Conservation (phyloP, 208 protist species). For the Leishmania martiniquensis region DNA sequence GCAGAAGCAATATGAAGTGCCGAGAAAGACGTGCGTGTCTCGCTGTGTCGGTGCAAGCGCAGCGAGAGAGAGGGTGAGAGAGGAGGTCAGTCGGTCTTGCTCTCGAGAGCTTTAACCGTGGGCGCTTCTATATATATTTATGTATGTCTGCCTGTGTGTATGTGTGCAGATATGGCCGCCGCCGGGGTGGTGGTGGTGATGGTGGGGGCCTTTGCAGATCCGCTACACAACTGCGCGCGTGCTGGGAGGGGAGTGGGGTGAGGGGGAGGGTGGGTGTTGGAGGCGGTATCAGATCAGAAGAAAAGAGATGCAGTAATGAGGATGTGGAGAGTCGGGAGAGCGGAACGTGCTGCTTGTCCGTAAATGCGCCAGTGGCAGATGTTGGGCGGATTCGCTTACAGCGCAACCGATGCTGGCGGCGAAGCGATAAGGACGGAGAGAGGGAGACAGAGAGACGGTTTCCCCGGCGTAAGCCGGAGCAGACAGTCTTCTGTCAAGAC, state of each 20-base stretch:
- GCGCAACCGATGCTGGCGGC: not conserved
- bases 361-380: not conserved
- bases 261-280: not conserved
- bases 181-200: not conserved
- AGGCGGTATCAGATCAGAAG: not conserved
- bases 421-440: too few relatives aligned
- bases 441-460: not conserved
- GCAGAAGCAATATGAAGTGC: not conserved
- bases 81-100: not conserved
- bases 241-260: not conserved
- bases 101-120: not conserved
- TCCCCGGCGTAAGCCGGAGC: not conserved
- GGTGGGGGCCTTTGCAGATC: not conserved
- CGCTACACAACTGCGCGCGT: not conserved
- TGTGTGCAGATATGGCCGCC: not conserved
- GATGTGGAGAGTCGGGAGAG: not conserved
- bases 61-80: not conserved
- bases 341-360: not conserved
- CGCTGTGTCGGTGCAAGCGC: not conserved
- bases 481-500: not conserved
- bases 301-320: not conserved
- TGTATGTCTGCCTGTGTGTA: conserved; percentile 8
- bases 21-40: not conserved
- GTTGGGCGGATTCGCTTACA: not conserved
- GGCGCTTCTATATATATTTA: conserved; percentile 4